phyloP scores from a whole-genome alignment of 768 basidiomycete genomes.

The Termitomyces heimii region DNA sequence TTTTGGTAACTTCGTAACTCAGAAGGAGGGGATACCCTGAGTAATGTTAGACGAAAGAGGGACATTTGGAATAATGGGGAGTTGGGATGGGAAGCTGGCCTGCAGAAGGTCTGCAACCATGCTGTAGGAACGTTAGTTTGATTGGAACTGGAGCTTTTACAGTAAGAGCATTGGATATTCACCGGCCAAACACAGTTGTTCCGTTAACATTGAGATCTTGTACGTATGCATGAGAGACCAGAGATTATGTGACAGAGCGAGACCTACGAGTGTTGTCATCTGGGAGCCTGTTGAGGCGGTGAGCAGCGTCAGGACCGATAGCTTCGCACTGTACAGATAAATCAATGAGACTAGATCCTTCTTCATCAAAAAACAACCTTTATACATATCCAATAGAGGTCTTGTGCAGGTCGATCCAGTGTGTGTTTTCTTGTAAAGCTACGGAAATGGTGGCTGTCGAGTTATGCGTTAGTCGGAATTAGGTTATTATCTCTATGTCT shows the following conservation, averaged over 20 bases:
- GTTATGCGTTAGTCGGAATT: background rate
- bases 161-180: background rate
- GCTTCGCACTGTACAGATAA: background rate
- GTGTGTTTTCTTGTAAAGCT: background rate
- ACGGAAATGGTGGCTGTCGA: background rate
- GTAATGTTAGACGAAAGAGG: background rate
- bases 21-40: background rate
- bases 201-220: background rate
- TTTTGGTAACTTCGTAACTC: background rate
- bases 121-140: background rate
- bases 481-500: background rate
- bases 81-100: background rate
- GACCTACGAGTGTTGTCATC: background rate
- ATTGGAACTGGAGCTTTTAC: background rate
- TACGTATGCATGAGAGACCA: background rate
- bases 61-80: background rate
- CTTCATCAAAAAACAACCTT: background rate
- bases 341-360: background rate
- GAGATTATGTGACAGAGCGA: background rate
- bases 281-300: background rate
- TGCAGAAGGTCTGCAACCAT: background rate
- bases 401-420: background rate
- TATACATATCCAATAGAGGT: background rate
- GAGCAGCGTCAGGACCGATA: background rate
- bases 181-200: background rate